phyloP scores from a whole-genome alignment of 352 stramenopile genomes.

The Globisporangium megalacanthum region DNA sequence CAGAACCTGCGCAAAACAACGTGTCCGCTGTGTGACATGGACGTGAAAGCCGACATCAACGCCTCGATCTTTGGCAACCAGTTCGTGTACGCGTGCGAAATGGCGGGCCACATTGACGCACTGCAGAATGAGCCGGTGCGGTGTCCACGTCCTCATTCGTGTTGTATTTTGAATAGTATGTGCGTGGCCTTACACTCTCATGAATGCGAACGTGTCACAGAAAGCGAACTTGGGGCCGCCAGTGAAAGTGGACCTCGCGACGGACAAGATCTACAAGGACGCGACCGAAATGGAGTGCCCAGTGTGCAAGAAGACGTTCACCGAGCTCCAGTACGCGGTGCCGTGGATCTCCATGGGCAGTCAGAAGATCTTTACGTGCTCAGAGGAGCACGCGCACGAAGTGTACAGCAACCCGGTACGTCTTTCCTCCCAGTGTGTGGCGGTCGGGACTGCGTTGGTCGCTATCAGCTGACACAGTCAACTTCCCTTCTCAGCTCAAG shows the following conservation, averaged over 20 bases:
- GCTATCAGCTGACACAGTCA: too few species aligned
- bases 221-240: constrained; percentile 41
- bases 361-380: constrained; percentile 78
- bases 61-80: constrained; percentile 66
- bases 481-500: constrained; percentile 4
- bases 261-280: constrained; percentile 69
- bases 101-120: constrained; percentile 74
- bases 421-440: background rate
- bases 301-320: constrained; percentile 49
- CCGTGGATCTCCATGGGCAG: constrained; percentile 66
- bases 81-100: constrained; percentile 77
- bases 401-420: constrained; percentile 42
- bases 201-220: constrained; percentile 5
- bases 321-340: constrained; percentile 62
- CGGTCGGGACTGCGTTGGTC: background rate
- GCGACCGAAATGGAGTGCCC: constrained; percentile 50
- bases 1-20: constrained; percentile 54
- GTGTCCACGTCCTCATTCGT: background rate
- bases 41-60: constrained; percentile 42
- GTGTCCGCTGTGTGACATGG: constrained; percentile 37
- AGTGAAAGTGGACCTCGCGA: constrained; percentile 37
- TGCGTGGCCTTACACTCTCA: too few species aligned
- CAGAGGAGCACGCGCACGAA: constrained; percentile 45
- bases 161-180: background rate
- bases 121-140: constrained; percentile 70